phyloP scores from a whole-genome alignment of 2,329 filamentous ascomycete genomes.

The Diaporthe amygdali region DNA sequence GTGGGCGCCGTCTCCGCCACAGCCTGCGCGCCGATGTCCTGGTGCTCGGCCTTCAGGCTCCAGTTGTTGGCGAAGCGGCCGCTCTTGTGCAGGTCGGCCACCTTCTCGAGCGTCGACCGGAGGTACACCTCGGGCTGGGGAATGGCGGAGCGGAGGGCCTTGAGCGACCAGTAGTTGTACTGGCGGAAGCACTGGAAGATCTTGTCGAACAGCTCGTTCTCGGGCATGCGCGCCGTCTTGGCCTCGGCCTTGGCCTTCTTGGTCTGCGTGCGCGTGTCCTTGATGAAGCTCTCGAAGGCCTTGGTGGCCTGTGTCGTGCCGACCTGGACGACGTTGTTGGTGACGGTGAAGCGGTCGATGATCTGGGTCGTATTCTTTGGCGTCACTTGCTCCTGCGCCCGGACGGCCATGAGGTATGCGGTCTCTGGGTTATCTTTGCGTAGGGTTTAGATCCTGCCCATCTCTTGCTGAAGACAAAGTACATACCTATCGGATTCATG shows the following conservation, averaged over 20 bases:
- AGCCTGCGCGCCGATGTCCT: slow-evolving; percentile 48
- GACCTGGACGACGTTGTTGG: slow-evolving; percentile 62
- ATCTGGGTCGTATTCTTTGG: slow-evolving; percentile 56
- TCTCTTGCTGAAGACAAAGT: background rate
- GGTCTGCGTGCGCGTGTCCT: slow-evolving; percentile 50
- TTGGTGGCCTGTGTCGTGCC: slow-evolving; percentile 53
- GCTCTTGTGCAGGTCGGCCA: slow-evolving; percentile 82
- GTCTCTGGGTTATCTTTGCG: slow-evolving; percentile 43
- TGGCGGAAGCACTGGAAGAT: slow-evolving; percentile 84
- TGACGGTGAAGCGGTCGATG: slow-evolving; percentile 55
- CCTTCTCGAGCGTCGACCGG: slow-evolving; percentile 80
- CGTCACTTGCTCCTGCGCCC: slow-evolving; percentile 51
- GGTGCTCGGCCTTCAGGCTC: slow-evolving; percentile 76
- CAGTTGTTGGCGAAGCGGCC: slow-evolving; percentile 87
- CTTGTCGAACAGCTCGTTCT: slow-evolving; percentile 84
- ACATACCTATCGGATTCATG: slow-evolving; percentile 28
- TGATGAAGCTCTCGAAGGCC: slow-evolving; percentile 60
- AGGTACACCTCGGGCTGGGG: slow-evolving; percentile 94
- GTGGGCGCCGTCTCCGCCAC: slow-evolving; percentile 49
- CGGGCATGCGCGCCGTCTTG: slow-evolving; percentile 89
- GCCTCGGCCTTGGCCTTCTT: slow-evolving; percentile 72
- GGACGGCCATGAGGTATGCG: slow-evolving; percentile 43
- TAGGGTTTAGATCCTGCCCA: background rate
- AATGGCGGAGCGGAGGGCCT: slow-evolving; percentile 76
- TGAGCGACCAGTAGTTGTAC: slow-evolving; percentile 95